Evolutionary conservation across 495 filamentous ascomycete species (phyloP), one percentile per base, ranked within the genome.

Genomic region (Aspergillus biplanus): DNA sequence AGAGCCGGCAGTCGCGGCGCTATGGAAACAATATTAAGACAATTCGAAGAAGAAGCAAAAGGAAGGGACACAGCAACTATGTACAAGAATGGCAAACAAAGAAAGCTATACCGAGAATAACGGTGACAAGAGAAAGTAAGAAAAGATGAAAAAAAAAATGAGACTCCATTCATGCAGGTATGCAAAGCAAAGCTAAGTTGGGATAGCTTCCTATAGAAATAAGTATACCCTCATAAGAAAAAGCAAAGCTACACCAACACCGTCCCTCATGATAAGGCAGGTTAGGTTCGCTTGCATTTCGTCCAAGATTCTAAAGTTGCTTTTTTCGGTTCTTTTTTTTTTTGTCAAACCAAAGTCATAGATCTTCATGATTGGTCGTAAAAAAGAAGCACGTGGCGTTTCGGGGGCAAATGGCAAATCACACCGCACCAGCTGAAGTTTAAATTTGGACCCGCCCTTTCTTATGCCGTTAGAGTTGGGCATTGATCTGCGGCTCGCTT

Each of bases 401-500:
- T 13, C 8, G 21, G 47, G n/a, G 15, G 21, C 5, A 16, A 21
- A 31, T 53, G 21, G 27, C 3, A 9, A 34, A 33, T 53, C 9
- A 5, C 9, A 15, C 33, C 6, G 27, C 21, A 53, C 32, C 2
- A 2, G 9, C 33, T 53, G 12, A 11, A 33, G 9, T 53, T 34
- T 53, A 33, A 15, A 6, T 53, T 13, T 34, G 32, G 32, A 33
- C 9, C 16, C 8, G 21, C 32, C 27, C 21, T 32, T 13, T 33
- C 31, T 48, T 34, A 63, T 33, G 61, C 33, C 15, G 61, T 49
- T 1, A 79, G 49, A 52, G 74, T 75, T 7, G 83, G 82, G 62
- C 87, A 88, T 65, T 84, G 80, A 33, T 78, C 79, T 62, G 77
- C 63, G 34, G 90, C 92, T 52, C 92, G 81, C 62, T 78, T 71